Evolutionary conservation across 1,284 basidiomycete species (phyloP), one percentile per base, ranked within the genome.

Genomic region (Marasmius sp.): DNA sequence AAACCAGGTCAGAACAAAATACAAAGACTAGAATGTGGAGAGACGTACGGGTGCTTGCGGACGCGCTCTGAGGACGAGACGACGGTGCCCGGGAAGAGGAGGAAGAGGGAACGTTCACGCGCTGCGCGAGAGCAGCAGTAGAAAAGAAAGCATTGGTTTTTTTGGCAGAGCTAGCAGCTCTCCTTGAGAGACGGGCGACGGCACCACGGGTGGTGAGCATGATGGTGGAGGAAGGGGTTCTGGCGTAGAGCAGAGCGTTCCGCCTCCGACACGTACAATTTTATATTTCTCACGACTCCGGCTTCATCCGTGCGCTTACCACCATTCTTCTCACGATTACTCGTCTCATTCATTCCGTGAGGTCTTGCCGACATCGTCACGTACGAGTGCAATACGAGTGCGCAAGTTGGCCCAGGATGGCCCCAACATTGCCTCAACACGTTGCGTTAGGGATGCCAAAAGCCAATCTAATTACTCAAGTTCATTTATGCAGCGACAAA

Each of bases 191-290:
- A 79, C 91, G 91, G 75, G 89, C 83, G 68, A 82, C 77, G 75
- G 89, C 85, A 80, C 90, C 89, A 77, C 91, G 89, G 71, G 89
- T 82, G 78, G 88, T 89, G 81, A 92, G 83, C 91, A 93, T 92
- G 76, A 77, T 77, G 74, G 67, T 56, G 60, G 61, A 60, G 53
- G 52, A 39, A 56, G 27, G 38, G 22, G 38, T 56, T 56, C 36
- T 43, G 38, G 43, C 54, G 16, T 18, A 51, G 22, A 51, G 34
- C n/a, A 20, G 18, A 39, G 10, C 7, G 16, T 20, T 22, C 36
- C 54, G 10, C 11, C 8, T 22, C 18, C 33, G 27, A 38, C 34
- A 56, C 45, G 45, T 47, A 56, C 34, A 56, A 38, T 39, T 39
- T 39, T 56, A 56, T 34, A 22, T 36, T 56, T 56, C 54, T n/a